Evolutionary conservation across 805 yeast species (phyloP).

Genomic region (Komagataella ulmi): DNA sequence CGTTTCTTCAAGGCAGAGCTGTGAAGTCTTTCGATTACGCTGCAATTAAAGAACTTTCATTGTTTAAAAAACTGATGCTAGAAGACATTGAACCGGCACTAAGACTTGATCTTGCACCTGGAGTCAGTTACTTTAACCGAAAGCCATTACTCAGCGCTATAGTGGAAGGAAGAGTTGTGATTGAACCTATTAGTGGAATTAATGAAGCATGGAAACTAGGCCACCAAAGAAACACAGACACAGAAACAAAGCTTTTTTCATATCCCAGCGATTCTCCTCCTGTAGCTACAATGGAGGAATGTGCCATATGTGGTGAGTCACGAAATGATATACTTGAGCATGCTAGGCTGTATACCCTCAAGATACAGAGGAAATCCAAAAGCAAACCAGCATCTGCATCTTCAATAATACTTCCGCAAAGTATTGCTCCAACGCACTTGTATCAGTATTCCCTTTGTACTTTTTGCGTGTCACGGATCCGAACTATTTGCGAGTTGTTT

Average conservation of each 20-base stretch:
- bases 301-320: constrained; percentile 76
- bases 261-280: constrained; percentile 43
- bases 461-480: constrained; percentile 64
- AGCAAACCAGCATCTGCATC: constrained; percentile 7
- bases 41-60: constrained; percentile 34
- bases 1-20: constrained; percentile 1
- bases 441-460: constrained; percentile 61
- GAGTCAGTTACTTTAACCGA: constrained; percentile 47
- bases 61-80: constrained; percentile 47
- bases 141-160: constrained; percentile 51
- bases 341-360: constrained; percentile 63
- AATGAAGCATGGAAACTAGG: constrained; percentile 55
- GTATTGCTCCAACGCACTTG: constrained; percentile 16
- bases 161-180: constrained; percentile 66
- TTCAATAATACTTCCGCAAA: constrained; percentile 11
- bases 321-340: constrained; percentile 61
- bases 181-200: constrained; percentile 78
- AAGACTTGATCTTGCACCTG: constrained; percentile 49
- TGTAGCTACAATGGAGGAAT: constrained; percentile 61
- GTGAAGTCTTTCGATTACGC: constrained; percentile 5
- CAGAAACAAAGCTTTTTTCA: constrained; percentile 24
- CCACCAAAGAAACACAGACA: constrained; percentile 3
- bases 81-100: constrained; percentile 76
- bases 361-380: constrained; percentile 18
- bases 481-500: constrained; percentile 75